A percentile compares a stretch with the other conserved stretches of the same genome.
Conservation (phyloP, 192 early-diverging fungal species). For the Backusella parvicylindrica region DNA sequence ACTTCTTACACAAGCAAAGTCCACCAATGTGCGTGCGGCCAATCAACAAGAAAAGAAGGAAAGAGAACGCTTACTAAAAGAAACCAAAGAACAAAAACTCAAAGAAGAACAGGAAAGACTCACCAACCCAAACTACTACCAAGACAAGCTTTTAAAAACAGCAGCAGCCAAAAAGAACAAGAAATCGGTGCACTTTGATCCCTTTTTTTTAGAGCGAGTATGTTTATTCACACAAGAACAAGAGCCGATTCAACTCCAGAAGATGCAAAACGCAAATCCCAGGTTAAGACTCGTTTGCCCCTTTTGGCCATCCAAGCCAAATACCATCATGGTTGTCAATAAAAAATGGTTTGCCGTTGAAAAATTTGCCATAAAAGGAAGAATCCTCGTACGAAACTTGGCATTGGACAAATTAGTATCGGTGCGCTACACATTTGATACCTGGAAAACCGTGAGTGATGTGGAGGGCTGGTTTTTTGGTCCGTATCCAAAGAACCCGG, state of each 20-base stretch:
- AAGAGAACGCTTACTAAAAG: not conserved
- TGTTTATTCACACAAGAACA: slow-evolving; percentile 66
- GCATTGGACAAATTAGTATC: slow-evolving; percentile 80
- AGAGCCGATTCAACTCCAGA: slow-evolving; percentile 38
- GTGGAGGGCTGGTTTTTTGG: slow-evolving; percentile 55
- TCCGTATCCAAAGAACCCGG: slow-evolving; percentile 38
- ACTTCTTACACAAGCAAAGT: not conserved
- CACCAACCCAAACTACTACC: not conserved
- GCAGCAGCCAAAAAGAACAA: slow-evolving; percentile 33
- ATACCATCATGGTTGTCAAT: not conserved
- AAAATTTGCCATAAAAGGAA: slow-evolving; percentile 51
- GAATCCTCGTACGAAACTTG: slow-evolving; percentile 79
- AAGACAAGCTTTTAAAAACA: not conserved
- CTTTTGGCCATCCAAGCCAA: not conserved
- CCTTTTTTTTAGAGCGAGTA: slow-evolving; percentile 59
- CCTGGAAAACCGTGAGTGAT: slow-evolving; percentile 72
- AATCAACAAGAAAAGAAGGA: not conserved
- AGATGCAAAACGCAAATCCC: not conserved
- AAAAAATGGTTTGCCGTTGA: slow-evolving; percentile 6
- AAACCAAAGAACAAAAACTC: not conserved
- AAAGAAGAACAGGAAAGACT: not conserved
- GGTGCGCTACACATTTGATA: slow-evolving; percentile 78
- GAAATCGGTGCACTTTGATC: slow-evolving; percentile 57
- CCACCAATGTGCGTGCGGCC: not conserved
- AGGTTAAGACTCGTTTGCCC: not conserved